phyloP scores from a whole-genome alignment of 768 basidiomycete species.

The Leccinellum rugosiceps region DNA sequence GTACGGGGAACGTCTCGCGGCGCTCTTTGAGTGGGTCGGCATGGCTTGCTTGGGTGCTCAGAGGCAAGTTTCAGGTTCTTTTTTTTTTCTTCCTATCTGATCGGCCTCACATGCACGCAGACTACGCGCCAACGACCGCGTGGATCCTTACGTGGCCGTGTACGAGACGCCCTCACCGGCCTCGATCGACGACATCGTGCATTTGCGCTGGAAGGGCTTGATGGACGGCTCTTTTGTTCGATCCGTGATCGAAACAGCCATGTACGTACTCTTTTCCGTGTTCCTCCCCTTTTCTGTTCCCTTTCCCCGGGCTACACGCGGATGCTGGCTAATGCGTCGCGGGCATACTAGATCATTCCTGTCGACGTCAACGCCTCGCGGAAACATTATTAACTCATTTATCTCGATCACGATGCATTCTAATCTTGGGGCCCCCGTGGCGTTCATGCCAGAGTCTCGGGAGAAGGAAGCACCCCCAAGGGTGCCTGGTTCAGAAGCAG shows the following conservation, averaged over 20 bases:
- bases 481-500: slow-evolving; percentile 46
- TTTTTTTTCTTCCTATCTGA: background rate
- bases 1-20: slow-evolving; percentile 43
- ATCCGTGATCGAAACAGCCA: slow-evolving; percentile 42
- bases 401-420: slow-evolving; percentile 33
- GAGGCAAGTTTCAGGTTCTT: slow-evolving; percentile 41
- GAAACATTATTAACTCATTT: slow-evolving; percentile 10
- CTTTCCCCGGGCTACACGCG: background rate
- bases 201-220: slow-evolving; percentile 61
- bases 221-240: slow-evolving; percentile 52
- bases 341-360: slow-evolving; percentile 6
- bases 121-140: slow-evolving; percentile 56
- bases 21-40: slow-evolving; percentile 71
- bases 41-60: slow-evolving; percentile 66
- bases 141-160: slow-evolving; percentile 66
- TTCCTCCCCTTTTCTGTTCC: background rate
- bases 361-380: slow-evolving; percentile 2
- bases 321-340: background rate
- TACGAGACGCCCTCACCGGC: slow-evolving; percentile 54
- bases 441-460: slow-evolving; percentile 40
- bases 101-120: slow-evolving; percentile 31
- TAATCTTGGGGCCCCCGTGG: slow-evolving; percentile 45
- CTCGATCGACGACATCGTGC: slow-evolving; percentile 44
- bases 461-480: slow-evolving; percentile 34
- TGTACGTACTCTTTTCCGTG: slow-evolving; percentile 23